Evolutionary conservation across 2,329 filamentous ascomycete genomes (phyloP).

Genomic region (Beauveria medogensis): DNA sequence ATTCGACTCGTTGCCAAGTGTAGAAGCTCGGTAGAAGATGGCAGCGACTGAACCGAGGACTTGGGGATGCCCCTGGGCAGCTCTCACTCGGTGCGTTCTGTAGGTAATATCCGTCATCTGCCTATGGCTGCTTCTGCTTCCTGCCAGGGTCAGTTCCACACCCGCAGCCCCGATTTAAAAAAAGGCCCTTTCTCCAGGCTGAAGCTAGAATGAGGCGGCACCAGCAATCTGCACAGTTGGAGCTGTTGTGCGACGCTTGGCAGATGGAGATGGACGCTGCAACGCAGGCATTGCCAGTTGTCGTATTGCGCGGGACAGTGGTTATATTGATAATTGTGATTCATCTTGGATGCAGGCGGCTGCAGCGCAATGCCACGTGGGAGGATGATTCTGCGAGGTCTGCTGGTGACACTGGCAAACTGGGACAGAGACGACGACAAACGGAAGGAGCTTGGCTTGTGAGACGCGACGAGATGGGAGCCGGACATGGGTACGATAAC

Average conservation of each 20-base stretch:
- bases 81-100: neutral
- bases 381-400: neutral
- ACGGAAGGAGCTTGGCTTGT: neutral
- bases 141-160: neutral
- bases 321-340: neutral
- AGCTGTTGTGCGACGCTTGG: neutral
- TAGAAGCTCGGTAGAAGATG: neutral
- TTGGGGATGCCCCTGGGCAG: neutral
- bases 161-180: neutral
- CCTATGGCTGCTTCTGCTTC: neutral
- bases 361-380: neutral
- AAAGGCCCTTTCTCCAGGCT: conserved; percentile 3
- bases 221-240: neutral
- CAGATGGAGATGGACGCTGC: neutral
- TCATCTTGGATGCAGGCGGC: neutral
- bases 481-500: neutral
- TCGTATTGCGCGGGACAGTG: neutral
- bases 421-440: neutral
- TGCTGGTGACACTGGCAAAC: neutral
- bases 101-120: neutral
- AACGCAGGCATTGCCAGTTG: neutral
- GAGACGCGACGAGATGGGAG: neutral
- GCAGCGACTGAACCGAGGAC: neutral
- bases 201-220: neutral
- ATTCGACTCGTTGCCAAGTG: neutral